phyloP scores from a whole-genome alignment of 495 filamentous ascomycete species.

The Penicillium atrosanguineum region DNA sequence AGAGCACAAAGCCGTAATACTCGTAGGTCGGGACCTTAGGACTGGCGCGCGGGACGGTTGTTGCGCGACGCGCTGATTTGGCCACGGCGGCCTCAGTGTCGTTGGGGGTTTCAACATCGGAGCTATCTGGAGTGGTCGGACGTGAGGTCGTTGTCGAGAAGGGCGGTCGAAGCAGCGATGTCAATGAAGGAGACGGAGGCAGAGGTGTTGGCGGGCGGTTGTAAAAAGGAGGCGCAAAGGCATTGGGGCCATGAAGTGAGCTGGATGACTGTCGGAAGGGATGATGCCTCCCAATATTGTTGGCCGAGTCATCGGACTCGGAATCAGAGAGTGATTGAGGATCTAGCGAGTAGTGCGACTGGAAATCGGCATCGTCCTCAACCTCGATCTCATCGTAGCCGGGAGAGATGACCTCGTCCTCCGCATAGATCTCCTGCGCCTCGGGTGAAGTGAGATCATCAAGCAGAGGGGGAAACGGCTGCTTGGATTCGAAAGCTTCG shows the following conservation, averaged over 20 bases:
- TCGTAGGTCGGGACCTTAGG: conserved; percentile 97
- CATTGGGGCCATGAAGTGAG: conserved; percentile 47
- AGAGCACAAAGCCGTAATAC: conserved; percentile 97
- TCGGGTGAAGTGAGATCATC: conserved; percentile 30
- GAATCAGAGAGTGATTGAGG: conserved; percentile 42
- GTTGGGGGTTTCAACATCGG: conserved; percentile 72
- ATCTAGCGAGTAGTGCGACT: conserved; percentile 45
- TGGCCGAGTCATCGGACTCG: conserved; percentile 37
- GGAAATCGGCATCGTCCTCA: conserved; percentile 46
- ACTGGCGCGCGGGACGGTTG: conserved; percentile 78
- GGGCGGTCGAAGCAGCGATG: conserved; percentile 82
- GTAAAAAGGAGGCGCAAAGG: conserved; percentile 86
- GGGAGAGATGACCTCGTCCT: conserved; percentile 30
- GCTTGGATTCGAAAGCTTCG: conserved; percentile 32
- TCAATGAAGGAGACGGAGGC: conserved; percentile 89
- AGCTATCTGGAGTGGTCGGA: conserved; percentile 87
- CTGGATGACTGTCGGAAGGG: conserved; percentile 43
- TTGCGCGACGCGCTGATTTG: conserved; percentile 59
- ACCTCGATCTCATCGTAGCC: conserved; percentile 34
- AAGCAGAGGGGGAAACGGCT: conserved; percentile 40
- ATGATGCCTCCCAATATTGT: conserved; percentile 36
- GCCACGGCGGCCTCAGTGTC: conserved; percentile 63
- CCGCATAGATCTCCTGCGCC: conserved; percentile 22
- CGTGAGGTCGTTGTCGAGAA: conserved; percentile 72
- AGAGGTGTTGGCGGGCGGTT: conserved; percentile 84